Percentiles rank a stretch among this genome's conserved stretches.
Conservation (phyloP, 164 flowering plant species). For the Nymphaea colorata region DNA sequence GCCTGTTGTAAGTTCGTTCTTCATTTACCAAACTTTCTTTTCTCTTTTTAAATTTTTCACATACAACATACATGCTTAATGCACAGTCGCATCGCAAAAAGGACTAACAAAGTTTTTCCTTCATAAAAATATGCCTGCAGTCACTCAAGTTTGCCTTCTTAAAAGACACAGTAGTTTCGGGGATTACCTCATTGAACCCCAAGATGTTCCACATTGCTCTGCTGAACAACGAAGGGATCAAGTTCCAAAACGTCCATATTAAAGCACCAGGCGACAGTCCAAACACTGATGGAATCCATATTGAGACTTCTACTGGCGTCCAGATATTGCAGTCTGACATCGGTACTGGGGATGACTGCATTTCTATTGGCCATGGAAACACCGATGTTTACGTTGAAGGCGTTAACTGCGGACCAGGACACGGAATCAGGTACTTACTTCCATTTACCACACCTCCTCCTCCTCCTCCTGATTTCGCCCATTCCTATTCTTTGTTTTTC, state of each 20-base stretch:
- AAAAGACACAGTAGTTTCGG: no score
- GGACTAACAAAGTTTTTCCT: no score
- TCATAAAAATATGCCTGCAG: no score
- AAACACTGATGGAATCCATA: constrained; percentile 31
- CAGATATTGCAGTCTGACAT: background rate
- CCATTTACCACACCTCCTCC: background rate
- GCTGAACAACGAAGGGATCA: constrained; percentile 11
- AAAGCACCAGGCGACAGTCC: constrained; percentile 39
- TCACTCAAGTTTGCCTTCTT: no score
- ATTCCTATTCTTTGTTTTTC: no score
- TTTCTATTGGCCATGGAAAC: background rate
- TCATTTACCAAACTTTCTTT: no score
- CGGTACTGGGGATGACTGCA: background rate
- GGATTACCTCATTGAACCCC: constrained; percentile 22
- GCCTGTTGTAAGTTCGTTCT: background rate
- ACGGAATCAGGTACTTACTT: background rate
- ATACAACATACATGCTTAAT: no score
- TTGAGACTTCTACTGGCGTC: background rate
- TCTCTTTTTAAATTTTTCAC: no score
- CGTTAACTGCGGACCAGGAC: background rate
- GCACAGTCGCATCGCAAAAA: no score
- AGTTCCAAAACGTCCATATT: constrained; percentile 11
- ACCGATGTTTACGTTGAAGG: background rate
- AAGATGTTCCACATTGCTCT: constrained; percentile 29
- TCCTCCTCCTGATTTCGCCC: no score